Conservation (phyloP, 805 yeast species). For the Wickerhamomyces tratensis region DNA sequence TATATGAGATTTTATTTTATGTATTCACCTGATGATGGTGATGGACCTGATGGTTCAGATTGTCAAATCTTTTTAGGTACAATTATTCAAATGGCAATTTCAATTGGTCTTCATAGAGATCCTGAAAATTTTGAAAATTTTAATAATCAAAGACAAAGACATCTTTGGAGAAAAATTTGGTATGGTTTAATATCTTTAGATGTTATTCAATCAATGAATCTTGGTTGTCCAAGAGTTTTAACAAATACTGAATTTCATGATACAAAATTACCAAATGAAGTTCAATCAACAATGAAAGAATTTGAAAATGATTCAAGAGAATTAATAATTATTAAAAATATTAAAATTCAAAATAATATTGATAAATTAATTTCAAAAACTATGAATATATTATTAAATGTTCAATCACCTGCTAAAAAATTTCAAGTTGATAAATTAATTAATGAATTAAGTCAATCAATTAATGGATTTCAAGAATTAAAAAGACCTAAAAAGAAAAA, state of each 20-base stretch:
- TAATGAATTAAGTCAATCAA: slow-evolving; percentile 21
- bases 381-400: slow-evolving; percentile 26
- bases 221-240: slow-evolving; percentile 11
- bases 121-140: slow-evolving; percentile 33
- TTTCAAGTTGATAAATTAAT: slow-evolving; percentile 29
- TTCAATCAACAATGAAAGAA: slow-evolving; percentile 9
- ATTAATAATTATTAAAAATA: slow-evolving; percentile 35
- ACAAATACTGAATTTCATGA: slow-evolving; percentile 11
- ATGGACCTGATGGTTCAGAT: slow-evolving; percentile 40
- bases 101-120: slow-evolving; percentile 49
- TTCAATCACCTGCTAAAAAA: slow-evolving; percentile 31
- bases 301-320: slow-evolving; percentile 28
- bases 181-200: slow-evolving; percentile 16
- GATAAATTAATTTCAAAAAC: slow-evolving; percentile 32
- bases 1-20: slow-evolving; percentile 38
- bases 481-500: slow-evolving; percentile 3
- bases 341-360: slow-evolving; percentile 35
- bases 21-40: slow-evolving; percentile 48
- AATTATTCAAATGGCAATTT: slow-evolving; percentile 41
- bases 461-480: slow-evolving; percentile 18
- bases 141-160: slow-evolving; percentile 18
- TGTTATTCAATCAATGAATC: slow-evolving; percentile 4
- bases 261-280: slow-evolving; percentile 16
- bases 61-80: slow-evolving; percentile 36
- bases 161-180: slow-evolving; percentile 19